Evolutionary conservation across 495 filamentous ascomycete species (phyloP).

Genomic region (Penicillium roqueforti): DNA sequence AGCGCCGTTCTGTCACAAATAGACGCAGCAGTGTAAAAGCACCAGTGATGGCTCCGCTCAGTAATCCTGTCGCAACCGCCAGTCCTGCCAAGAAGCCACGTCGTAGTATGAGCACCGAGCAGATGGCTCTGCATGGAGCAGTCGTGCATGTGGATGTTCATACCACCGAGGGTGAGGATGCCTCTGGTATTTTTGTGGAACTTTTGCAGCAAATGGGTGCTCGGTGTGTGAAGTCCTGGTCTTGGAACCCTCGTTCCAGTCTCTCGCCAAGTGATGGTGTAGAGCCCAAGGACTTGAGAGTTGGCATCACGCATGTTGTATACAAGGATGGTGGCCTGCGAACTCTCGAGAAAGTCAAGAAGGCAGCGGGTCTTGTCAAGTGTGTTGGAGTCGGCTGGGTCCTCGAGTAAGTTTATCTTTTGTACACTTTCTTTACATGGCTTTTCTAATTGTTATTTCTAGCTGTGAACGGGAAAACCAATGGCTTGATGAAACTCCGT

Average conservation of each 20-base stretch:
- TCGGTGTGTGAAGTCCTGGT: constrained; percentile 76
- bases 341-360: constrained; percentile 81
- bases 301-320: constrained; percentile 91
- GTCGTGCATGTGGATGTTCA: constrained; percentile 93
- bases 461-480: constrained; percentile 77
- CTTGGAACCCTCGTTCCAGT: constrained; percentile 65
- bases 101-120: constrained; percentile 18
- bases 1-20: constrained; percentile 18
- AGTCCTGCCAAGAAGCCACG: constrained; percentile 33
- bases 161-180: constrained; percentile 82
- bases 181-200: constrained; percentile 77
- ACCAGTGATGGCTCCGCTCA: constrained; percentile 8
- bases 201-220: constrained; percentile 83
- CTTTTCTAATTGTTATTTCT: constrained; percentile 9
- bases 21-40: constrained; percentile 13
- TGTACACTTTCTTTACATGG: background rate
- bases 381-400: constrained; percentile 89
- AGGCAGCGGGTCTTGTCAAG: constrained; percentile 67
- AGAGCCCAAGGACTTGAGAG: constrained; percentile 44
- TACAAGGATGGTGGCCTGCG: constrained; percentile 89
- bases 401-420: constrained; percentile 59
- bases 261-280: constrained; percentile 29
- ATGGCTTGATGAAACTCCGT: constrained; percentile 67
- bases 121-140: constrained; percentile 57
- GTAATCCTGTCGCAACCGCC: constrained; percentile 19